Base-by-base conservation (phyloP, 1,284 basidiomycete genomes). In the Vanrija pseudolonga region DNA sequence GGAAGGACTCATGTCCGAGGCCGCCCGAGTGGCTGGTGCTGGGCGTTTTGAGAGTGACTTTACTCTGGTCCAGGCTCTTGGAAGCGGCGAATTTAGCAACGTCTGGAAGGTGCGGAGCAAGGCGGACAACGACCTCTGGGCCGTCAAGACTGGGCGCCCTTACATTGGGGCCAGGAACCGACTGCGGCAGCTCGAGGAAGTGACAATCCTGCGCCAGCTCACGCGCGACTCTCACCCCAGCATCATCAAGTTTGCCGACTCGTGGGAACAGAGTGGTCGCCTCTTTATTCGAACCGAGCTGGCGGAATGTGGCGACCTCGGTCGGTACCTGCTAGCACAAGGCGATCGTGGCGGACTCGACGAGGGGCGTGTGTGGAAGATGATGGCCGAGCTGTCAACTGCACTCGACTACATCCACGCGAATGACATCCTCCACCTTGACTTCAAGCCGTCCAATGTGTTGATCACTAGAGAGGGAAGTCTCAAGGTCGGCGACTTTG, bases 401-500 rank as follows among this genome's bases (percentile, higher is more conserved):
- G 90, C 92, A 57, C 80, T 98, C 54, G 80, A 80, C 54, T 92
- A 93, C 76, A 89, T 98, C 58, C 96, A 98, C 76, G 80, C 83
- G 58, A 82, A 85, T 42, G 86, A 86, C 54, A 85, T 97, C 51
- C 86, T 98, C 45, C 95, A 98, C 77, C 83, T 98, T 53, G 95
- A 98, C 77, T 78, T 98, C 60, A 98, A 98, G 79, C 95, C 95
- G 8, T 91, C 90, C 51, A 98, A 98, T 72, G 86, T 98, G 48
- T 91, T 98, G 70, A 82, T 98, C 64, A 92, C 90, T 5, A 81
- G 81, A 19, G 83, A 87, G 50, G 96, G 95, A 2, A 84, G 88
- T 20, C 87, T 98, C 77, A 93, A 92, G 79, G 91, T 98, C 66
- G 92, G 92, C 12, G 96, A 98, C 76, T 97, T 98, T 80, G 96